A percentile compares a stretch with the other conserved stretches of the same genome.
phyloP scores from a whole-genome alignment of 2,329 filamentous ascomycete genomes.

The Orbilia javanica region DNA sequence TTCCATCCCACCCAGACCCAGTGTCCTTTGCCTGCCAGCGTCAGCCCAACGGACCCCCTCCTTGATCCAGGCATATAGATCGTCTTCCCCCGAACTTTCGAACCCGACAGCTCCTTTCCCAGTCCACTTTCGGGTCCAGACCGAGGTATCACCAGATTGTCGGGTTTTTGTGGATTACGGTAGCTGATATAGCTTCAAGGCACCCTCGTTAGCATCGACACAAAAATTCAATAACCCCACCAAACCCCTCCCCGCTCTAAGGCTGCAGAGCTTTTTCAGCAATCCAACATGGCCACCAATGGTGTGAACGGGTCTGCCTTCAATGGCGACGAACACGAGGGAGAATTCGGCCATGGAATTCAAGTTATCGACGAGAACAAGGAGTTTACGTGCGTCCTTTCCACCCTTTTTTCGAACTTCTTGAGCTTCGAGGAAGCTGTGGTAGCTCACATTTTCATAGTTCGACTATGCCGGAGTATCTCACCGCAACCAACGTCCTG shows the following conservation, averaged over 20 bases:
- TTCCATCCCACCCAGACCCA: slow-evolving; percentile 8
- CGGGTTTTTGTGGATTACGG: slow-evolving; percentile 16
- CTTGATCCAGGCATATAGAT: slow-evolving; percentile 9
- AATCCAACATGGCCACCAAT: slow-evolving; percentile 72
- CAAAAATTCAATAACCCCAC: not conserved
- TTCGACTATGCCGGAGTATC: slow-evolving; percentile 82
- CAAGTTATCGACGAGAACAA: slow-evolving; percentile 98
- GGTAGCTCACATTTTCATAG: slow-evolving; percentile 67
- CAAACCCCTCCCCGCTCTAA: not conserved
- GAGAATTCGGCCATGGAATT: slow-evolving; percentile 89
- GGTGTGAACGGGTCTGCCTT: slow-evolving; percentile 83
- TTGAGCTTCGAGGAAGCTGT: not conserved
- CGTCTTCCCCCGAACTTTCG: not conserved
- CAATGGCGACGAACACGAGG: slow-evolving; percentile 71
- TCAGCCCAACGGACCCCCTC: slow-evolving; percentile 1
- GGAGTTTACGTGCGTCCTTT: slow-evolving; percentile 84
- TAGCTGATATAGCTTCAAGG: slow-evolving; percentile 30
- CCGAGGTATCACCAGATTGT: slow-evolving; percentile 38
- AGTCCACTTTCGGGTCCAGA: slow-evolving; percentile 27
- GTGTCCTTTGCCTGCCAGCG: not conserved
- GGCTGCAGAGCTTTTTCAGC: slow-evolving; percentile 1
- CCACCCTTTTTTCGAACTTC: not conserved
- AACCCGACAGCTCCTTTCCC: not conserved
- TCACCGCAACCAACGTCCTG: slow-evolving; percentile 82
- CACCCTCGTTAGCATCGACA: slow-evolving; percentile 1